Percentiles rank a stretch among this genome's conserved stretches.
phyloP scores from a whole-genome alignment of 108 stramenopile genomes.

The Cyclostephanos tholiformis region DNA sequence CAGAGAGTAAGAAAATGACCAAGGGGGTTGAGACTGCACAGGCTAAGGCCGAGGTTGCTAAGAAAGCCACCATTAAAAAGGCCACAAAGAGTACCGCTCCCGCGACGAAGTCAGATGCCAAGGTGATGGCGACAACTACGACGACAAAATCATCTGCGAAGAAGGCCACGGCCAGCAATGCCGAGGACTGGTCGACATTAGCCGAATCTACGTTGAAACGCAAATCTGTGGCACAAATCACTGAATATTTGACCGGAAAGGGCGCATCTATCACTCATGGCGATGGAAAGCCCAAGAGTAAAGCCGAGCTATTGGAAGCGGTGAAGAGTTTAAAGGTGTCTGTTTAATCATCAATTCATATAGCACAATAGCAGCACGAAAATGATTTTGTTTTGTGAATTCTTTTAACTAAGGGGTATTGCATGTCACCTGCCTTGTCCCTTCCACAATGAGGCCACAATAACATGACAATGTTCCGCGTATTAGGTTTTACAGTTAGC shows the following conservation, averaged over 20 bases:
- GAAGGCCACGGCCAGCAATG: slow-evolving; percentile 13
- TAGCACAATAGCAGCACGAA: not conserved
- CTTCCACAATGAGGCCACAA: no score
- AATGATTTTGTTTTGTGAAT: not conserved
- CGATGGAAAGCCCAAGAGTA: slow-evolving; percentile 39
- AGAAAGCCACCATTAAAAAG: slow-evolving; percentile 9
- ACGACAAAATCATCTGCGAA: not conserved
- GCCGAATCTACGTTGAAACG: slow-evolving; percentile 45
- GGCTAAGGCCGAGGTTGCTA: slow-evolving; percentile 30
- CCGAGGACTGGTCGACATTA: slow-evolving; percentile 35
- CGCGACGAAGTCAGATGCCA: slow-evolving; percentile 5
- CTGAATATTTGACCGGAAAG: slow-evolving; percentile 45
- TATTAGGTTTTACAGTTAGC: no score
- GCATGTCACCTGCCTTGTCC: not conserved
- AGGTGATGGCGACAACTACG: not conserved
- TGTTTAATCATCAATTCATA: not conserved
- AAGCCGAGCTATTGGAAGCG: slow-evolving; percentile 42
- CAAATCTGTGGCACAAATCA: slow-evolving; percentile 46
- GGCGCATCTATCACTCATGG: slow-evolving; percentile 27
- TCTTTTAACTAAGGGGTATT: not conserved
- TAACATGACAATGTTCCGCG: no score
- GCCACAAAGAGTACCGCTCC: slow-evolving; percentile 8
- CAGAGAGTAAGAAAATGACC: slow-evolving; percentile 15
- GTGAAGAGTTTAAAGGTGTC: slow-evolving; percentile 38
- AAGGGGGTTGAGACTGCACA: slow-evolving; percentile 43